phyloP scores from a whole-genome alignment of 345 rosid species.

The Capsella bursapastoris region DNA sequence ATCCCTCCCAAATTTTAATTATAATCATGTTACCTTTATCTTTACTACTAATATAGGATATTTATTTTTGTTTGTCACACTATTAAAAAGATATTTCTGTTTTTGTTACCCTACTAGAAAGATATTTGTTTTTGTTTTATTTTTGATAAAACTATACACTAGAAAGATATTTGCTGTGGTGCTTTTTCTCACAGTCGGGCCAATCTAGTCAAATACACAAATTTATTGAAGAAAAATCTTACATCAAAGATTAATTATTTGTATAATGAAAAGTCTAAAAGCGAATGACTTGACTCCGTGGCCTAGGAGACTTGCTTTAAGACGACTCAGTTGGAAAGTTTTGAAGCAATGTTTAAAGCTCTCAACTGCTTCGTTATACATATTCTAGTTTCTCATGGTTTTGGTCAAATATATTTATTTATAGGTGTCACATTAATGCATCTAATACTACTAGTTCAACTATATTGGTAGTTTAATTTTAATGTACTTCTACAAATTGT shows the following conservation, averaged over 20 bases:
- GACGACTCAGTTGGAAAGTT: constrained; percentile 12
- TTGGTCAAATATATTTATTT: background rate
- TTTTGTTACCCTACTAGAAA: background rate
- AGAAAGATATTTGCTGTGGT: constrained; percentile 7
- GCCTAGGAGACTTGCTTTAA: background rate
- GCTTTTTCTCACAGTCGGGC: background rate
- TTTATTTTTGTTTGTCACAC: background rate
- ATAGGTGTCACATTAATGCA: constrained; percentile 3
- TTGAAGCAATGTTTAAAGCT: constrained; percentile 12
- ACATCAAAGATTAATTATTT: background rate
- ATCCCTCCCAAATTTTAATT: background rate
- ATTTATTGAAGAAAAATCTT: constrained; percentile 9
- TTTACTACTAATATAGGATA: constrained; percentile 3
- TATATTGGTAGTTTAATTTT: too few relatives aligned
- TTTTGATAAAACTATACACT: too few relatives aligned
- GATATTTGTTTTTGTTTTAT: background rate
- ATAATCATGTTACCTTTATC: background rate
- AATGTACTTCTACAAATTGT: background rate
- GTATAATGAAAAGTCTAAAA: constrained; percentile 25
- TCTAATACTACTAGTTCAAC: background rate
- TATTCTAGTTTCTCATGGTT: background rate
- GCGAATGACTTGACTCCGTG: constrained; percentile 32
- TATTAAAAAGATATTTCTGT: background rate
- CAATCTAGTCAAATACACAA: constrained; percentile 4
- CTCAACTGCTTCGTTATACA: background rate